Percentiles rank a stretch among this genome's conserved stretches.
Evolutionary conservation across 805 yeast genomes (phyloP).

Genomic region (Wickerhamiella australiensis): DNA sequence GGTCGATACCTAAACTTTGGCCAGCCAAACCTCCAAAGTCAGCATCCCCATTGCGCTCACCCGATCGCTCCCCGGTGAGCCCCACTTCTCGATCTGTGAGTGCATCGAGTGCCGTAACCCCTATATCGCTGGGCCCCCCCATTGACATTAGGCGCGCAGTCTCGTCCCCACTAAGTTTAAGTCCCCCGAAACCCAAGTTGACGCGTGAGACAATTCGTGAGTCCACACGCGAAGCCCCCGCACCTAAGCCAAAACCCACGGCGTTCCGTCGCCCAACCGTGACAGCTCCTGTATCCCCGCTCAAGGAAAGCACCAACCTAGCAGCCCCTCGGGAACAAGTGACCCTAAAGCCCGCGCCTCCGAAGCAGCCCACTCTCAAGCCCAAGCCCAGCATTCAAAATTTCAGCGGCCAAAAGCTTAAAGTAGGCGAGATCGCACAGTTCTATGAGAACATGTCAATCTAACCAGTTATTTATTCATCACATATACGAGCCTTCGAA

Average conservation of each 20-base stretch:
- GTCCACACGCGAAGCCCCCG: not conserved
- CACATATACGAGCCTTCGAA: not conserved
- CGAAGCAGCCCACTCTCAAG: not conserved
- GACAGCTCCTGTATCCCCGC: not conserved
- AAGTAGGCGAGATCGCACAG: conserved; percentile 51
- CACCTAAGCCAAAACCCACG: not conserved
- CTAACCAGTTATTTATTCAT: not conserved
- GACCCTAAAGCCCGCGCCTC: not conserved
- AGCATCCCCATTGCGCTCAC: not conserved
- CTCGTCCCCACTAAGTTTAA: not conserved
- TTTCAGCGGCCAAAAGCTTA: conserved; percentile 31
- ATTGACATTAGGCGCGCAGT: not conserved
- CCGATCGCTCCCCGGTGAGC: not conserved
- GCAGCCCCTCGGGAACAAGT: not conserved
- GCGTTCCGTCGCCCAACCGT: conserved; percentile 4
- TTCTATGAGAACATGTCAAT: conserved; percentile 41
- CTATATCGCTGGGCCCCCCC: not conserved
- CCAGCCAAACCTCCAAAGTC: not conserved
- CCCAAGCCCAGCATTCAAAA: conserved; percentile 11
- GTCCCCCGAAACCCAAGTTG: not conserved
- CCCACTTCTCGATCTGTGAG: not conserved
- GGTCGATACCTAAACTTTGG: not conserved
- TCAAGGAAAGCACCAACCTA: not conserved
- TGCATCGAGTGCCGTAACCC: not conserved
- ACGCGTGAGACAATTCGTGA: not conserved